phyloP scores from a whole-genome alignment of 192 early-diverging fungal genomes.

The Entophlyctis luteolus region DNA sequence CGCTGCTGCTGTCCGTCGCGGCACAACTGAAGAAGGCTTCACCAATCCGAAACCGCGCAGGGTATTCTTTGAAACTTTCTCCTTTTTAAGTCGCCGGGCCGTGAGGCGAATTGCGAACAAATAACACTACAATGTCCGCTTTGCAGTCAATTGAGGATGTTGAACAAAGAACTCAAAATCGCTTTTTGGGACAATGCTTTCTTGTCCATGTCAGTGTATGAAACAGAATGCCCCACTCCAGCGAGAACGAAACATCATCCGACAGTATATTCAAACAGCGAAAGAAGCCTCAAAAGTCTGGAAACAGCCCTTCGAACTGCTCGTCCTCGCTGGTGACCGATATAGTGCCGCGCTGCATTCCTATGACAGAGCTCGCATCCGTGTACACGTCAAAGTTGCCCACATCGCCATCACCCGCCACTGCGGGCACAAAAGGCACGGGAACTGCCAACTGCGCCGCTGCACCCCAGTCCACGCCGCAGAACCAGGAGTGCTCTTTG shows the following conservation, averaged over 20 bases:
- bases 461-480: constrained; percentile 25
- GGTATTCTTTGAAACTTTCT: too few species aligned
- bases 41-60: too few species aligned
- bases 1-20: too few species aligned
- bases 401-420: constrained; percentile 33
- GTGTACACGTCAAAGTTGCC: constrained; percentile 38
- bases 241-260: neutral
- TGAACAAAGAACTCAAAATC: too few species aligned
- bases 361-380: constrained; percentile 24
- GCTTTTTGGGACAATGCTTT: neutral
- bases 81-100: too few species aligned
- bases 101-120: neutral
- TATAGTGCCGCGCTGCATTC: constrained; percentile 18
- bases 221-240: neutral
- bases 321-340: constrained; percentile 14
- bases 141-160: too few species aligned
- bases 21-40: too few species aligned
- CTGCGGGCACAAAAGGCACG: constrained; percentile 32
- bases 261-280: too few species aligned
- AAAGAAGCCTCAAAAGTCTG: constrained; percentile 19
- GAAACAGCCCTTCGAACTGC: constrained; percentile 26
- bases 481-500: constrained; percentile 33
- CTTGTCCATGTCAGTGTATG: neutral
- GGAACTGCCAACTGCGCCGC: neutral
- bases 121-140: neutral